Evolutionary conservation across 352 stramenopile species (phyloP).

Genomic region (Globisporangium emineosum): DNA sequence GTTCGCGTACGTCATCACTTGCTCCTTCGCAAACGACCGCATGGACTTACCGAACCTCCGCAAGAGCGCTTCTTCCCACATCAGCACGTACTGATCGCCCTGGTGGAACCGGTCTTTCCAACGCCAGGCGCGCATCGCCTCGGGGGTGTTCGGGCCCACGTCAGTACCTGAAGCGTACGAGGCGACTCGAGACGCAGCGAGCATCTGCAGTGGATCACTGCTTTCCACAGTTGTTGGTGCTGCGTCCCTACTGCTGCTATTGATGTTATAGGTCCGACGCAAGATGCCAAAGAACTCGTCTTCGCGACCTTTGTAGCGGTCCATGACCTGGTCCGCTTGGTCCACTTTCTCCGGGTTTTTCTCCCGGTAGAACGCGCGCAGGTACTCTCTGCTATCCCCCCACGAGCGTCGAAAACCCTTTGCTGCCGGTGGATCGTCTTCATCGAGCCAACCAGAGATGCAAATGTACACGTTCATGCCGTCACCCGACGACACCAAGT

Average conservation of each 20-base stretch:
- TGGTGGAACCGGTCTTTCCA: slow-evolving; percentile 84
- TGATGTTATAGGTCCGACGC: slow-evolving; percentile 47
- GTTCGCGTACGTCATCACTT: slow-evolving; percentile 64
- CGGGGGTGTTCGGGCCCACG: not conserved
- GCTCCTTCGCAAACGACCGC: slow-evolving; percentile 67
- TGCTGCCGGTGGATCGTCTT: slow-evolving; percentile 48
- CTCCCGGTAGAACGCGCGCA: slow-evolving; percentile 70
- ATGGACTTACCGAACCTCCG: slow-evolving; percentile 79
- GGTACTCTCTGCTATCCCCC: slow-evolving; percentile 77
- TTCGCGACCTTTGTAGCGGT: slow-evolving; percentile 80
- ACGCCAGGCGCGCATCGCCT: slow-evolving; percentile 58
- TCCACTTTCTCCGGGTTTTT: slow-evolving; percentile 72
- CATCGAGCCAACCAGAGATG: slow-evolving; percentile 78
- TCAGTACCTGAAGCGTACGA: not conserved
- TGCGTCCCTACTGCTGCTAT: slow-evolving; percentile 25
- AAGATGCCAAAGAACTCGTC: slow-evolving; percentile 80
- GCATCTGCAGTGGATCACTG: slow-evolving; percentile 45
- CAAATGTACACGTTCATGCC: slow-evolving; percentile 90
- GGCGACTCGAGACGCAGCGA: slow-evolving; percentile 22
- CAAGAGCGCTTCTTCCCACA: slow-evolving; percentile 73
- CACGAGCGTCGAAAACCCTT: slow-evolving; percentile 70
- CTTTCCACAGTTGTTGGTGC: not conserved
- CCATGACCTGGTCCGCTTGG: slow-evolving; percentile 76
- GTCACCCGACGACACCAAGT: slow-evolving; percentile 73
- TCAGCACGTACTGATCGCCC: slow-evolving; percentile 79